These are phyloP conservation scores for Aspergillus jensenii DNA, from an alignment of 2,329 filamentous ascomycete species.

Conservation along the genomic window DNA sequence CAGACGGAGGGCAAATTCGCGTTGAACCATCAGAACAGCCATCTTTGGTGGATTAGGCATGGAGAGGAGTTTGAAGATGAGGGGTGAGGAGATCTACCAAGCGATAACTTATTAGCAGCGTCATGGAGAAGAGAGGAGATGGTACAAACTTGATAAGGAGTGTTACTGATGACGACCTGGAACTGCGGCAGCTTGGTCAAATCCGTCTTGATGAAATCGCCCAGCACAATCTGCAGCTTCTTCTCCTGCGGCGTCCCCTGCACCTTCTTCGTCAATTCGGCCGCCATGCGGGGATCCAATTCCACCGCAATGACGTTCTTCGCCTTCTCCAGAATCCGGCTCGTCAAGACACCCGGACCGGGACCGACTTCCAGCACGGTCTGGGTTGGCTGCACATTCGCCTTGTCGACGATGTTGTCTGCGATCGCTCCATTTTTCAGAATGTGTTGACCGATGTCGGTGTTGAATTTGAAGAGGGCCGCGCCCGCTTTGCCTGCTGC, in stretches of 20 bases:
- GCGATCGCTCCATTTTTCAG: constrained; percentile 88
- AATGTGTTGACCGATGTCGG: constrained; percentile 84
- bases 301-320: constrained; percentile 85
- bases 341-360: constrained; percentile 84
- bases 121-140: neutral
- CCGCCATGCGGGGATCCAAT: constrained; percentile 93
- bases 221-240: constrained; percentile 81
- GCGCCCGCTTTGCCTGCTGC: constrained; percentile 52
- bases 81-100: constrained; percentile 75
- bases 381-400: constrained; percentile 80
- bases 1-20: constrained; percentile 87
- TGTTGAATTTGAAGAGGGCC: constrained; percentile 98
- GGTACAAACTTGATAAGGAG: constrained; percentile 60
- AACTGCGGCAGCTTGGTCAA: constrained; percentile 61
- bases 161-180: constrained; percentile 81
- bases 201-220: constrained; percentile 89
- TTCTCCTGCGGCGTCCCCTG: constrained; percentile 84
- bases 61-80: constrained; percentile 87
- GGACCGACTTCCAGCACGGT: constrained; percentile 90
- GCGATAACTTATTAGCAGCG: neutral
- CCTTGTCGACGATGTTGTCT: constrained; percentile 78
- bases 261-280: constrained; percentile 89
- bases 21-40: constrained; percentile 85
- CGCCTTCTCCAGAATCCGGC: constrained; percentile 82
- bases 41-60: constrained; percentile 77